Conservation (phyloP, 192 early-diverging fungal genomes). For the Backusella macrospora region DNA sequence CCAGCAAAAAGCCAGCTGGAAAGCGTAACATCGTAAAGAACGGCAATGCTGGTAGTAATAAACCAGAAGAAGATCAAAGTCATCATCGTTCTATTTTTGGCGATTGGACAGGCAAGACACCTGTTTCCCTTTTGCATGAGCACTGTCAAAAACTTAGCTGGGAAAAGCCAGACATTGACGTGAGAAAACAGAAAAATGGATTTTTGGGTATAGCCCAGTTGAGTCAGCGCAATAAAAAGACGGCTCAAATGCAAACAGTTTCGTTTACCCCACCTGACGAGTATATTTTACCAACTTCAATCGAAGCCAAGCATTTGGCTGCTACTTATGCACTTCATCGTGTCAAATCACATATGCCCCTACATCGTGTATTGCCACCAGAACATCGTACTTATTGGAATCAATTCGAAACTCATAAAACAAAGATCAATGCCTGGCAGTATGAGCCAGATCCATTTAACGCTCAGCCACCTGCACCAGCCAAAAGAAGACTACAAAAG, state of each 20-base stretch:
- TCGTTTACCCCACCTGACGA: conserved; percentile 49
- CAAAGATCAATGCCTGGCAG: conserved; percentile 50
- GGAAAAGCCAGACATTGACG: conserved; percentile 72
- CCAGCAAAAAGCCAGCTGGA: background rate
- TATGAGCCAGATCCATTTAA: conserved; percentile 84
- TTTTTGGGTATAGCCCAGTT: conserved; percentile 52
- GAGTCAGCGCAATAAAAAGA: conserved; percentile 63
- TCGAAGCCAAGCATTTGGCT: conserved; percentile 68
- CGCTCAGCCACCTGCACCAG: conserved; percentile 45
- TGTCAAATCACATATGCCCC: conserved; percentile 66
- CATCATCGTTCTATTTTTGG: conserved; percentile 57
- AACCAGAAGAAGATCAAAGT: conserved; percentile 6
- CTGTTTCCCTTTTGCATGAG: conserved; percentile 75
- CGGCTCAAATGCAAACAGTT: conserved; percentile 51
- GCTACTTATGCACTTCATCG: conserved; percentile 83
- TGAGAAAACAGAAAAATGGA: conserved; percentile 41
- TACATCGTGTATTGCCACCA: conserved; percentile 78
- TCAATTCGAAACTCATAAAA: conserved; percentile 59
- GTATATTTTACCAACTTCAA: conserved; percentile 50
- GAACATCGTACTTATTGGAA: conserved; percentile 73
- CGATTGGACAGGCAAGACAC: conserved; percentile 89
- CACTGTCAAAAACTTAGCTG: conserved; percentile 74
- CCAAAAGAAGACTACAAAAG: conserved; percentile 37
- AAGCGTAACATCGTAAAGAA: conserved; percentile 29
- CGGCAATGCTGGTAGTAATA: conserved; percentile 23